Conservation (phyloP, 495 filamentous ascomycete genomes). For the Aspergillus sclerotiicarbonarius region DNA sequence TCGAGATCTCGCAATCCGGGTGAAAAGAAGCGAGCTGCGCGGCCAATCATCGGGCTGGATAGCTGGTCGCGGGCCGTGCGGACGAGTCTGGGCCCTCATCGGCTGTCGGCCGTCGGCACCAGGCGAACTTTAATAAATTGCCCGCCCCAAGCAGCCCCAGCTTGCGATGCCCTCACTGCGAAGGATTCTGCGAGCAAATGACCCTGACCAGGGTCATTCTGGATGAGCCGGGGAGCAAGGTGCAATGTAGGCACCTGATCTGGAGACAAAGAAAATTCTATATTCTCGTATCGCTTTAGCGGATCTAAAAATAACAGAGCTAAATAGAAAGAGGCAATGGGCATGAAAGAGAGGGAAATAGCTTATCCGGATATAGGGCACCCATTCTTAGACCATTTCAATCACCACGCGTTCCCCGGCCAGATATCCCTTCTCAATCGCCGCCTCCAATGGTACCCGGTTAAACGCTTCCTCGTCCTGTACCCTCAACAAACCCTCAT, state of each 20-base stretch:
- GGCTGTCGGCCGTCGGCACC: not conserved
- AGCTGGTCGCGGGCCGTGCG: not conserved
- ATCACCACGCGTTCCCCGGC: not conserved
- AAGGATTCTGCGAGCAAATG: too few species aligned
- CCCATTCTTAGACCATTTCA: not conserved
- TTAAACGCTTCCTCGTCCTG: not conserved
- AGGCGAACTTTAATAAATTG: not conserved
- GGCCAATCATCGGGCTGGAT: not conserved
- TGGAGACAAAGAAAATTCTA: too few species aligned
- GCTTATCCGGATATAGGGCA: not conserved
- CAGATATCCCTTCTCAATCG: not conserved
- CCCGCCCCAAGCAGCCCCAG: not conserved
- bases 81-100: not conserved
- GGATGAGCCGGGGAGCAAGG: too few species aligned
- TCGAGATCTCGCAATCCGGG: not conserved
- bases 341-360: not conserved
- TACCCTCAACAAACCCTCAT: not conserved
- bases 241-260: too few species aligned
- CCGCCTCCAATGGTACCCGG: not conserved
- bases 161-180: not conserved
- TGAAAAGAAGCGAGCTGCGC: not conserved
- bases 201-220: too few species aligned
- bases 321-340: not conserved
- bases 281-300: too few species aligned
- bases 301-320: too few species aligned